Evolutionary conservation across 371 early-diverging fungal genomes (phyloP).

Genomic region (Parasitella parasitica): DNA sequence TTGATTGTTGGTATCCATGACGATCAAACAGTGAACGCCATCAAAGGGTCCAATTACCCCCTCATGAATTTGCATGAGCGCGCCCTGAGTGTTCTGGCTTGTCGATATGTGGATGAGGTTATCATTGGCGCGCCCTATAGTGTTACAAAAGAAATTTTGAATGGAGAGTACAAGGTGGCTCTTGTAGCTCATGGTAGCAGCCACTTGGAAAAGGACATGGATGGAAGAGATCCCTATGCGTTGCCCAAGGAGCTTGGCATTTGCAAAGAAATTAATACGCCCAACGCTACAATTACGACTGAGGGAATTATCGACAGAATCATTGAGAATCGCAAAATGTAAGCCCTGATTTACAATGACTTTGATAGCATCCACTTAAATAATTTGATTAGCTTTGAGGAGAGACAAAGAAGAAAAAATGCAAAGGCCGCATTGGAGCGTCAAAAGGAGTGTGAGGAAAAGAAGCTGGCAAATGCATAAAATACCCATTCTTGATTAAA

Average conservation of each 20-base stretch:
- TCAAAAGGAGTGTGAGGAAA: conserved; percentile 64
- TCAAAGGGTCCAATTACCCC: conserved; percentile 87
- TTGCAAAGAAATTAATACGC: conserved; percentile 74
- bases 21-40: conserved; percentile 85
- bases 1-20: conserved; percentile 94
- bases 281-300: conserved; percentile 76
- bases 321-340: conserved; percentile 80
- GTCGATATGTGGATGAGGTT: conserved; percentile 89
- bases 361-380: not conserved
- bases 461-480: conserved; percentile 19
- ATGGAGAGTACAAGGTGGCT: conserved; percentile 79
- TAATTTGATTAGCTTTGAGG: conserved; percentile 49
- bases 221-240: conserved; percentile 83
- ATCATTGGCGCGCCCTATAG: conserved; percentile 88
- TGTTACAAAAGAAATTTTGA: conserved; percentile 77
- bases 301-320: conserved; percentile 85
- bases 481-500: not conserved
- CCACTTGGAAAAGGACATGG: conserved; percentile 59
- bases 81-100: conserved; percentile 84
- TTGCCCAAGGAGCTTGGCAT: conserved; percentile 75
- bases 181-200: conserved; percentile 80
- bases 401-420: conserved; percentile 74
- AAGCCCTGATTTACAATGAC: conserved; percentile 40
- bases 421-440: conserved; percentile 67
- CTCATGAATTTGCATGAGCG: conserved; percentile 95